Evolutionary conservation across 129 eudicot species (phyloP).

Genomic region (Artemisia argyi): DNA sequence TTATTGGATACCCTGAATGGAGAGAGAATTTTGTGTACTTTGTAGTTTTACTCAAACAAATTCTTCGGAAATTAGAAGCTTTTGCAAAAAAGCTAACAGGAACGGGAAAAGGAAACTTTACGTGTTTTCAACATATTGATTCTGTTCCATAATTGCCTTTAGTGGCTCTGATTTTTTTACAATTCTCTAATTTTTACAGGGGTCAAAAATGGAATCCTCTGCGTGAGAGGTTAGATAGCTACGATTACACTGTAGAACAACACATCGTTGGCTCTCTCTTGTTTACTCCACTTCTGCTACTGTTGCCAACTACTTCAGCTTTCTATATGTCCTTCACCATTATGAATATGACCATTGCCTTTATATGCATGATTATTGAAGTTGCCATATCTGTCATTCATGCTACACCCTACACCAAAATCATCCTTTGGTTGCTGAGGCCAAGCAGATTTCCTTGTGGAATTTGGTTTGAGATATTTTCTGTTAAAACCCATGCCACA

Average conservation of each 20-base stretch:
- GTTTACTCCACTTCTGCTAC: conserved; percentile 82
- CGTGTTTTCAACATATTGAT: not conserved
- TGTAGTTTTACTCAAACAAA: too few species aligned
- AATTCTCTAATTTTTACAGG: conserved; percentile 40
- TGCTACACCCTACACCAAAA: conserved; percentile 82
- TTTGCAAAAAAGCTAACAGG: too few species aligned
- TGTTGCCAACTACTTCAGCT: conserved; percentile 87
- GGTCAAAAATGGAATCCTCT: conserved; percentile 94
- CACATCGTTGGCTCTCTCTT: conserved; percentile 91
- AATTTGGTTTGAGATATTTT: conserved; percentile 68
- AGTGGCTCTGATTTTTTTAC: not conserved
- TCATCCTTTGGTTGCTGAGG: conserved; percentile 65
- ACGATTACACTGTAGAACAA: conserved; percentile 87
- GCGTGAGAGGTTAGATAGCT: conserved; percentile 93
- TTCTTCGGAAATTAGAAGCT: too few species aligned
- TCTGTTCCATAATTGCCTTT: not conserved
- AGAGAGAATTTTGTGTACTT: too few species aligned
- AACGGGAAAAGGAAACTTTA: too few species aligned
- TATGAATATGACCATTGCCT: conserved; percentile 49
- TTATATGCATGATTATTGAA: conserved; percentile 49
- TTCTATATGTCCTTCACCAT: conserved; percentile 91
- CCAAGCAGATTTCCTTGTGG: conserved; percentile 85
- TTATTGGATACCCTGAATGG: too few species aligned
- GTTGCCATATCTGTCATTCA: conserved; percentile 64
- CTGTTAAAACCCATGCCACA: conserved; percentile 30